A percentile compares a stretch with the other conserved stretches of the same genome.
Conservation (phyloP, 352 stramenopile species). For the Blastocystis sp. region DNA sequence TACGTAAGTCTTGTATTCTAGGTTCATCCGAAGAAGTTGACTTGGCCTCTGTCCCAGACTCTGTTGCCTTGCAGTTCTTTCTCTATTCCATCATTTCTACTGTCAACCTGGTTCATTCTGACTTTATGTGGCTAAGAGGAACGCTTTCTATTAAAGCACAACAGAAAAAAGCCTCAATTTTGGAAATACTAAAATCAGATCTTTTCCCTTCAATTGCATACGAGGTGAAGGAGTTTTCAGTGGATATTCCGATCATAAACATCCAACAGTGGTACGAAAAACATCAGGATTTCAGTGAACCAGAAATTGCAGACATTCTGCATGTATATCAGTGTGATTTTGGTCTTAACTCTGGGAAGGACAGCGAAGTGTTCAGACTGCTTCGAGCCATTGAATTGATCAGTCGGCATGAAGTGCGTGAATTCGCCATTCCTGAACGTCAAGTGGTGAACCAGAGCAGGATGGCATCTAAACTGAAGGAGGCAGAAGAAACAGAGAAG, state of each 20-base stretch:
- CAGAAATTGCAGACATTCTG: not conserved
- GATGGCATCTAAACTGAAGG: not conserved
- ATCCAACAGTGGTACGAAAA: not conserved
- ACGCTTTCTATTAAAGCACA: not conserved
- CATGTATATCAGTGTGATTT: not conserved
- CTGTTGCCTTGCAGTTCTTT: not conserved
- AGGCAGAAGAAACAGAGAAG: not conserved
- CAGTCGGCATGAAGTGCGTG: not conserved
- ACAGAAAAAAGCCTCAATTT: not conserved
- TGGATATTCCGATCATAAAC: not conserved
- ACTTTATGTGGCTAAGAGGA: slow-evolving; percentile 40
- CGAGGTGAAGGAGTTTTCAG: slow-evolving; percentile 16
- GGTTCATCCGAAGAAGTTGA: not conserved
- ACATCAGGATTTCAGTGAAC: not conserved
- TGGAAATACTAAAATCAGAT: not conserved
- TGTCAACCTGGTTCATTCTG: not conserved
- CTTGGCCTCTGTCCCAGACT: not conserved
- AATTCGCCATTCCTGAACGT: not conserved
- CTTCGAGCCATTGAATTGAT: not conserved
- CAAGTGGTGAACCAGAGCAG: not conserved
- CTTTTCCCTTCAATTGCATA: not conserved
- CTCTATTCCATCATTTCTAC: not conserved
- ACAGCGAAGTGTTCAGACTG: not conserved
- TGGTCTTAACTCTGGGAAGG: not conserved
- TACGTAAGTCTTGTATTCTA: not conserved